Evolutionary conservation across 768 basidiomycete species (phyloP).

Genomic region (Lentinula raphanica): DNA sequence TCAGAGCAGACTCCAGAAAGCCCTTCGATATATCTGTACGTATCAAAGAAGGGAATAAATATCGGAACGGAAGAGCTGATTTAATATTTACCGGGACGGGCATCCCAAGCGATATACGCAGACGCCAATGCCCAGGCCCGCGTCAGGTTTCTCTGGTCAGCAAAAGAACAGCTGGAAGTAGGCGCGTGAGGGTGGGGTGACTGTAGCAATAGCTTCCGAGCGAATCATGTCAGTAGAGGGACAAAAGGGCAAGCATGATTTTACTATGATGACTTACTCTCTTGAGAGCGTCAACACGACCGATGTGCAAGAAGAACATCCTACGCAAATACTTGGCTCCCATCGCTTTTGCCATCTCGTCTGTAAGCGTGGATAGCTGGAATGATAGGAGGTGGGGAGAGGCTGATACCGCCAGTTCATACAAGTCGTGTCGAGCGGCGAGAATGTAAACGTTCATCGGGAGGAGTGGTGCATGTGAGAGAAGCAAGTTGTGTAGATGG

Average conservation of each 20-base stretch:
- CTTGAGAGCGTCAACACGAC: conserved; percentile 77
- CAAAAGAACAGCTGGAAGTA: conserved; percentile 59
- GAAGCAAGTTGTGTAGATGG: conserved; percentile 53
- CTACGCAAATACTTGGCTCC: conserved; percentile 75
- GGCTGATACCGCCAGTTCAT: conserved; percentile 69
- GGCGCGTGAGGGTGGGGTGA: conserved; percentile 74
- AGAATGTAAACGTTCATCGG: conserved; percentile 72
- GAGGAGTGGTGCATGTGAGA: conserved; percentile 61
- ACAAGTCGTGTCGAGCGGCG: conserved; percentile 60
- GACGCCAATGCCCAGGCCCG: conserved; percentile 80
- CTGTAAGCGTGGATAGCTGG: conserved; percentile 60
- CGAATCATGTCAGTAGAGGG: neutral
- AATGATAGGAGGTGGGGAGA: conserved; percentile 74
- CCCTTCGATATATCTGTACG: conserved; percentile 61
- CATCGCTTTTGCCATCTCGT: conserved; percentile 64
- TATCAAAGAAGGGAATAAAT: conserved; percentile 11
- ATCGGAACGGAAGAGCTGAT: neutral
- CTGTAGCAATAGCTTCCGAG: conserved; percentile 50
- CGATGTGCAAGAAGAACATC: conserved; percentile 80
- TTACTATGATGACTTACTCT: conserved; percentile 32
- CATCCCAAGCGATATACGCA: conserved; percentile 82
- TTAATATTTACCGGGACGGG: conserved; percentile 59
- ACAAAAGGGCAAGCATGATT: too few species aligned
- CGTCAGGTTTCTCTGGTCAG: conserved; percentile 73
- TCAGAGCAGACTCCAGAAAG: conserved; percentile 67